Evolutionary conservation across 306 rosid genomes (phyloP), one percentile per base, ranked within the genome.

Genomic region (Ziziphus jujuba): DNA sequence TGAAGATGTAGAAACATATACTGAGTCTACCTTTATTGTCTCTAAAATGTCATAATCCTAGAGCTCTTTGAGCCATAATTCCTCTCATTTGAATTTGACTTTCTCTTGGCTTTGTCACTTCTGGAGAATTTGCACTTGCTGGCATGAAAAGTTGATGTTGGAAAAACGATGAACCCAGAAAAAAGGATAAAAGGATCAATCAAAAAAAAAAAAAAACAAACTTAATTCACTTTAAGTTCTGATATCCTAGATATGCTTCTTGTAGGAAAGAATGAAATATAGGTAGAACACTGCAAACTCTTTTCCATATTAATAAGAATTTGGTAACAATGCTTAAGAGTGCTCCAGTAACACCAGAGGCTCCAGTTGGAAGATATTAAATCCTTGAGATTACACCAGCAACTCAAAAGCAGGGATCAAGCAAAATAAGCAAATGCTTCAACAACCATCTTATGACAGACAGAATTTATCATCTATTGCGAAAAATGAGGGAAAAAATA

Each of bases 371-470:
- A 66, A 61, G 22, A 74, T 68, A 66, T 68, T 56, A 43, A 72
- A 73, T 59, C 76, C 54, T 74, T 34, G 65, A 60, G 20, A 76
- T 69, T 76, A 77, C 79, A 80, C 73, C 73, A 69, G 86, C 82
- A 72, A 74, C 62, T 79, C 72, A 70, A 75, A 79, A 70, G 67
- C 75, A 72, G 56, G 81, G 65, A 66, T 76, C 76, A 73, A 73
- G 59, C 74, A 69, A 78, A 54, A 67, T 69, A 79, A 77, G 75
- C 15, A 80, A 68, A 73, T 67, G 53, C 51, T 67, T 73, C 60
- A 51, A 61, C 73, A 78, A 65, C 74, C 77, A 61, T 75, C 67
- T 60, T 61, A 59, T 63, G 77, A 81, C 84, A 72, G 65, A 82
- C 72, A 62, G 58, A 66, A 60, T 66, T 69, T 72, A 71, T 64